These are phyloP conservation scores for Phytophthora cactorum DNA, from an alignment of 352 stramenopile genomes.

Conservation along the genomic window DNA sequence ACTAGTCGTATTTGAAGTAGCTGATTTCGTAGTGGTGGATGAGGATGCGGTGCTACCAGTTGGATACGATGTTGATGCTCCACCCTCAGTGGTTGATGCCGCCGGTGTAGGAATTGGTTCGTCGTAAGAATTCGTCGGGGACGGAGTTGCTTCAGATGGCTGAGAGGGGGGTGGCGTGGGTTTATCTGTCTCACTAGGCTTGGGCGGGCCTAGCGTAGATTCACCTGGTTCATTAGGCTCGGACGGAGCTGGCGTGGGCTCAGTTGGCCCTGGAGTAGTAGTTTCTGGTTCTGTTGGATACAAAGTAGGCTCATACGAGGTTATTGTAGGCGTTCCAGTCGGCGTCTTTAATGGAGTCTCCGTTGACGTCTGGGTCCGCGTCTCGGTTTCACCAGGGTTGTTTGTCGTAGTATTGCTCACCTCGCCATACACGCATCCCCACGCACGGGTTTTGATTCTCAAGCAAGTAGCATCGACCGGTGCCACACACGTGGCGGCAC, in stretches of 20 bases:
- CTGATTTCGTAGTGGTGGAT: constrained; percentile 5
- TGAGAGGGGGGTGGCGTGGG: not conserved
- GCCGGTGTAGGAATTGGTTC: constrained; percentile 13
- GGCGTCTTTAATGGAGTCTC: constrained; percentile 1
- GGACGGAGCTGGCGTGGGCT: constrained; percentile 6
- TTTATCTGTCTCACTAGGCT: not conserved
- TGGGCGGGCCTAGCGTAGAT: constrained; percentile 1
- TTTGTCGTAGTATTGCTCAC: not conserved
- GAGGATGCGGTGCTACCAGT: not conserved
- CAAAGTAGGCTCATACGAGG: not conserved
- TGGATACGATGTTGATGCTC: constrained; percentile 3
- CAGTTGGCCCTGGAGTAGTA: not conserved
- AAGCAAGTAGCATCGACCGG: constrained; percentile 56
- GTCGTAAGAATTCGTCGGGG: constrained; percentile 11
- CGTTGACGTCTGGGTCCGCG: not conserved
- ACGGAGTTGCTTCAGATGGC: not conserved
- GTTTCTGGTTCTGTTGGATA: not conserved
- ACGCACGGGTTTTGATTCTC: constrained; percentile 65
- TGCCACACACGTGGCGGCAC: constrained; percentile 49
- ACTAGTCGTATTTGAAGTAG: constrained; percentile 3
- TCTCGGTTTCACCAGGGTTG: constrained; percentile 1
- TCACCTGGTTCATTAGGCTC: constrained; percentile 1
- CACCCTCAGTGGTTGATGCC: constrained; percentile 10
- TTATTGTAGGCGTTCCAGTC: not conserved
- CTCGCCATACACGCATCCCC: constrained; percentile 50